Conservation (phyloP, 305 asterid genomes). For the Fraxinus greggii region DNA sequence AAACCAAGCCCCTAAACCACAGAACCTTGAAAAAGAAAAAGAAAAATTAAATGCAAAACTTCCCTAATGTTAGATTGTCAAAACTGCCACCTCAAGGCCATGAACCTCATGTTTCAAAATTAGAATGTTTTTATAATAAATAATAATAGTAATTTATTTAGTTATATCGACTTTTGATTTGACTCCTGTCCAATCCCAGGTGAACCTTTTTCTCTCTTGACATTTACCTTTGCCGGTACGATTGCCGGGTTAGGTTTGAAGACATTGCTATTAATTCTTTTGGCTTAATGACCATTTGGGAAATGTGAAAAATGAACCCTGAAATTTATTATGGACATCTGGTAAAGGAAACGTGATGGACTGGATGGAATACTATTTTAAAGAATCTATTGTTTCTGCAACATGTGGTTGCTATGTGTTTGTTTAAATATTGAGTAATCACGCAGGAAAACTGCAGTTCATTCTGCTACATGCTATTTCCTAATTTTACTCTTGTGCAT, state of each 20-base stretch:
- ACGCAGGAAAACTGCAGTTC: background rate
- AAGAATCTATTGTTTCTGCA: background rate
- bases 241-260: background rate
- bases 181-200: background rate
- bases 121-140: background rate
- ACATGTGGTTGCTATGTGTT: background rate
- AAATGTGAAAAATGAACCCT: background rate
- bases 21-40: background rate
- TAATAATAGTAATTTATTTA: background rate
- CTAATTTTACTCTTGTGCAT: background rate
- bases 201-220: background rate
- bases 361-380: background rate
- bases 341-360: background rate
- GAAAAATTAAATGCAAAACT: background rate
- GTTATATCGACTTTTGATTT: background rate
- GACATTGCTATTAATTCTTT: background rate
- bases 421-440: background rate
- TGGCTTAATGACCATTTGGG: background rate
- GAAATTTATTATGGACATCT: background rate
- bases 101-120: background rate
- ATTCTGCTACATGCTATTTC: background rate
- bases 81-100: background rate
- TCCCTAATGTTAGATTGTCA: background rate
- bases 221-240: background rate
- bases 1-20: background rate